A percentile compares a stretch with the other conserved stretches of the same genome.
These are phyloP conservation scores for Immersiella caudata DNA, from an alignment of 495 filamentous ascomycete genomes.

Conservation along the genomic window DNA sequence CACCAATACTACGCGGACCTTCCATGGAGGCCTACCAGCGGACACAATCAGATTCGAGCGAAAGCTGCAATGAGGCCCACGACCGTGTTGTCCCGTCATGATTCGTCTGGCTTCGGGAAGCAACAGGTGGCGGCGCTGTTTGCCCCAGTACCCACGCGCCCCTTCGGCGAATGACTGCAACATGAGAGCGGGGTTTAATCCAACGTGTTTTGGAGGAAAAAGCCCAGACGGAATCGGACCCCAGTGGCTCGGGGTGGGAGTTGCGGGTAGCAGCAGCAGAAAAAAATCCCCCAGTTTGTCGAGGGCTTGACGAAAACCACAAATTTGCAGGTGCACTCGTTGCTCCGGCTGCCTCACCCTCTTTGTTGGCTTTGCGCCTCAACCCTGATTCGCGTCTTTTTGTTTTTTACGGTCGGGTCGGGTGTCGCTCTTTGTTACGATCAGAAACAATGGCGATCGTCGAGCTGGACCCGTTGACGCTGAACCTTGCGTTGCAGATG, in stretches of 20 bases:
- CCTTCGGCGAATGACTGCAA: background rate
- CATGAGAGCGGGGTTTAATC: background rate
- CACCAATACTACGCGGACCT: too few relatives aligned
- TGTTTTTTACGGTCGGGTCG: background rate
- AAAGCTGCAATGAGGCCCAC: slow-evolving; percentile 11
- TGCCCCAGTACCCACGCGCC: background rate
- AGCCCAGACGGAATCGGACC: too few relatives aligned
- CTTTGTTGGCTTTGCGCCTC: background rate
- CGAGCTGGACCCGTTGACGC: slow-evolving; percentile 1
- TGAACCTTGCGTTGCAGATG: slow-evolving; percentile 30
- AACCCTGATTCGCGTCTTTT: too few relatives aligned
- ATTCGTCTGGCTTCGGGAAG: background rate
- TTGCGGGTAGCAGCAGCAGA: too few relatives aligned
- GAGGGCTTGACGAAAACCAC: too few relatives aligned
- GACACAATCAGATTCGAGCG: too few relatives aligned
- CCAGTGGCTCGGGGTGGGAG: too few relatives aligned
- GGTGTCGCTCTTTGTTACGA: background rate
- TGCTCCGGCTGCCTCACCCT: background rate
- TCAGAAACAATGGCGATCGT: background rate
- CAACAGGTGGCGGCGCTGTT: slow-evolving; percentile 4
- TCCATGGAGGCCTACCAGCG: too few relatives aligned
- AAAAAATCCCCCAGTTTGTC: too few relatives aligned
- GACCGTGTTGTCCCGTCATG: background rate
- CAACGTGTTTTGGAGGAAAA: too few relatives aligned
- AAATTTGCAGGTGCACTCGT: too few relatives aligned